Base-by-base conservation (phyloP, 2,329 filamentous ascomycete genomes). In the Simplicillium sp. region DNA sequence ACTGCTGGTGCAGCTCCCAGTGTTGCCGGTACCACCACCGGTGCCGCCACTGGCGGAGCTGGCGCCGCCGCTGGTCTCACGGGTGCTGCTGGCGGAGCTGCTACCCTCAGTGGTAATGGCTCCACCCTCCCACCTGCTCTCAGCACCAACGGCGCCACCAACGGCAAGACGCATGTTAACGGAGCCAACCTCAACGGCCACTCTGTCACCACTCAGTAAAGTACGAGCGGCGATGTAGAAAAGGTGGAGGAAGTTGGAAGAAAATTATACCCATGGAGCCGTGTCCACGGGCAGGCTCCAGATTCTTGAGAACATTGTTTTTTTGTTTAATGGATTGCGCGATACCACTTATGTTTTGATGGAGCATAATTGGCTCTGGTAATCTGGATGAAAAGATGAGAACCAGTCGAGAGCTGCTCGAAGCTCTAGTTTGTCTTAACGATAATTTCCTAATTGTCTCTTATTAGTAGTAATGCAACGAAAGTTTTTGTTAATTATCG, bases 231-330 rank as follows among this genome's bases (percentile, higher is more conserved):
- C 34, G 44, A 34, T 29, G 46, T 44, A 32, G 38, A 41, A 9
- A 32, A 29, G 38, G 28, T 41, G 17, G 37, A 16, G 33, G 14
- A 8, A 34, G 38, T 13, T 31, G 39, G 8, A 39, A 32, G 29
- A 39, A 36, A 40, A 37, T 44, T 51, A 47, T 51, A 50, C 44
- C 49, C 49, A 34, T 38, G 40, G 33, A 40, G 37, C 39, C 42
- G 36, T 13, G 38, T 32, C 9, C 20, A 25, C 20, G 6, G 20
- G 20, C 20, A 25, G 20, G 20, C 20, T 9, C 20, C 20, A 9
- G 20, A 25, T 25, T 25, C 20, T 25, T 25, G 20, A 25, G 20
- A 25, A 25, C 20, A 25, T 25, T 25, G 20, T 25, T 25, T 25
- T 25, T 25, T 25, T 25, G 20, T 25, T 25, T 25, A 9, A 6